Base-by-base conservation (phyloP, 495 filamentous ascomycete species). In the Amniculicola lignicola region DNA sequence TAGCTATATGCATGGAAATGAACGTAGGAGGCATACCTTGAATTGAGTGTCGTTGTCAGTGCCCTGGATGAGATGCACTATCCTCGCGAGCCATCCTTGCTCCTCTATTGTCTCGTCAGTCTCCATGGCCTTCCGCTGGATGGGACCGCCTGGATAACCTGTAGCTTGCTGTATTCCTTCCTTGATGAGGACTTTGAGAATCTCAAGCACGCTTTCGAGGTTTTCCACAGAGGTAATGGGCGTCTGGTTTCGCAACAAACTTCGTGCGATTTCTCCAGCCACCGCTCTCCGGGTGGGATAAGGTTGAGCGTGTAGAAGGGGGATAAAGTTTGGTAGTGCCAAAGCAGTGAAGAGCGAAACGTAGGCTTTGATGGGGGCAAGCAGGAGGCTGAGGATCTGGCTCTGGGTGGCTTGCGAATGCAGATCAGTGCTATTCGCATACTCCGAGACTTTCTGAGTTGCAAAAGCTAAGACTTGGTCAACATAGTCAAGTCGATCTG, bases 41-140 rank as follows among this genome's bases (percentile, higher is more conserved):
- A 94, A 88, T 67, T 98, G 93, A 0, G 87, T 94, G 62, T 94
- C 90, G 63, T 98, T 97, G 65, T 91, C 79, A 19, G 87, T 75
- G 12, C 81, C 84, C 54, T 90, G 75, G 25, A 98, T 81, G 25
- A 97, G 75, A 72, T 98, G 94, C 18, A 96, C 82, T 50, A 98
- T 80, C 64, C 94, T 79, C 36, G 94, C 93, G 42, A 98, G 75
- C 86, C 90, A 95, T 29, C 93, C 93, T 77, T 98, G 93, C 70
- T 97, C 93, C 70, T 96, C 91, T 56, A 97, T 82, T 0, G 92
- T 96, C 71, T 98, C 93, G 35, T 97, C 94, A 1, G 94, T 96
- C 60, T 94, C 86, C 41, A 68, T 77, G 52, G 74, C 86, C 66
- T 79, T 85, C 70, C 72, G 72, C 48, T 83, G 80, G 1, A 79